Base-by-base conservation (phyloP, 2,329 filamentous ascomycete genomes). In the Colletotrichum somersetense region DNA sequence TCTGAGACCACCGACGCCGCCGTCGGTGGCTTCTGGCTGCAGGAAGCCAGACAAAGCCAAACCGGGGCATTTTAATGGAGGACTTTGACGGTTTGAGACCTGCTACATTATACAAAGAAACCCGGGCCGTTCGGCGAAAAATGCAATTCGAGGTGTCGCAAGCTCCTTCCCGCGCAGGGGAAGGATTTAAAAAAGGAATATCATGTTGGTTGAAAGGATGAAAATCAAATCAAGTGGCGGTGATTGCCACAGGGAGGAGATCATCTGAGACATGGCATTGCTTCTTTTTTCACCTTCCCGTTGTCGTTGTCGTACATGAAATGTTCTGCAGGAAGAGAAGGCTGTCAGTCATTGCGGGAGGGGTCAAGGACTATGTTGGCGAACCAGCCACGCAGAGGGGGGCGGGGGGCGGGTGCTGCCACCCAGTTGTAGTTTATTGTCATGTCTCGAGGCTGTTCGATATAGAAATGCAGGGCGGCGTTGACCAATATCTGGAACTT, bases 221-320 rank as follows among this genome's bases (percentile, higher is more conserved):
- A 26, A 40, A 16, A 16, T n/a, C 20, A 52, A 16, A 16, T n/a
- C 20, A 52, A 52, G 48, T n/a, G 59, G 59, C 59, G 44, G 59
- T 52, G 46, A 62, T 52, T 40, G 59, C 14, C 59, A 3, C 33
- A 52, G 44, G 7, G 11, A 30, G 23, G 33, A 30, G 33, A 40
- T 14, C 33, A 62, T 62, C 59, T 62, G 59, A 62, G 59, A 62
- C 59, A 53, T 30, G 33, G 4, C 59, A 62, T 52, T 52, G 59
- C 55, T 58, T 58, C 59, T 62, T 52, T 52, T 7, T 30, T 30
- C 26, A 33, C 46, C 8, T 7, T 48, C 58, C 26, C 58, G 6
- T 26, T 26, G 26, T 26, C 26, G 26, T 26, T 23, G 44, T 42
- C 44, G 14, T 23, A 40, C 35, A 50, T 62, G 59, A 38, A 6